phyloP scores from a whole-genome alignment of 164 flowering plant genomes.

The Kingdonia uniflora region DNA sequence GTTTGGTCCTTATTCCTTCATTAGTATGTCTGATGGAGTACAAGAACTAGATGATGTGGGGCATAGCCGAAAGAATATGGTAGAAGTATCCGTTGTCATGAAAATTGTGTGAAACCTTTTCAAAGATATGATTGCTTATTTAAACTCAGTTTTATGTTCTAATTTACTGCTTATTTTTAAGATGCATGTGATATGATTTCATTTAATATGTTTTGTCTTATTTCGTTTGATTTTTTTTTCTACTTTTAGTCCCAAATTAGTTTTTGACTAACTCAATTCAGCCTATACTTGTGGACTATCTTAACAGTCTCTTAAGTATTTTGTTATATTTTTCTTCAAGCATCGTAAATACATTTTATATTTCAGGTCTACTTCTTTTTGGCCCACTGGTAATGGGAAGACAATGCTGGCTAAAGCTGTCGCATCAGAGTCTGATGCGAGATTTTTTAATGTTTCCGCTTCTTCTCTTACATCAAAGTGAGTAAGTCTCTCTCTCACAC shows the following conservation, averaged over 20 bases:
- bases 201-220: neutral
- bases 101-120: slow-evolving; percentile 23
- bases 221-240: too few relatives aligned
- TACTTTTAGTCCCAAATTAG: too few relatives aligned
- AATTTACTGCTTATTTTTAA: too few relatives aligned
- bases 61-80: slow-evolving; percentile 25
- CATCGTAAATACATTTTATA: neutral
- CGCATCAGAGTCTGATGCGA: slow-evolving; percentile 93
- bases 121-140: slow-evolving; percentile 26
- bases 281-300: too few relatives aligned
- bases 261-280: too few relatives aligned
- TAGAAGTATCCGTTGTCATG: slow-evolving; percentile 29
- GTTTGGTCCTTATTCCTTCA: slow-evolving; percentile 46
- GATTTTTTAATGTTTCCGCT: slow-evolving; percentile 94
- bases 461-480: slow-evolving; percentile 97
- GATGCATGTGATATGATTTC: too few relatives aligned
- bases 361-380: slow-evolving; percentile 86
- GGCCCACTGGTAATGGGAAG: slow-evolving; percentile 99
- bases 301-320: too few relatives aligned
- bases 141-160: too few relatives aligned
- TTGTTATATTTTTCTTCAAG: too few relatives aligned
- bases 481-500: slow-evolving; percentile 40
- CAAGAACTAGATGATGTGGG: slow-evolving; percentile 16
- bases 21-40: slow-evolving; percentile 19
- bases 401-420: slow-evolving; percentile 99